phyloP scores from a whole-genome alignment of 768 basidiomycete genomes.

The Mycena rebaudengoi region DNA sequence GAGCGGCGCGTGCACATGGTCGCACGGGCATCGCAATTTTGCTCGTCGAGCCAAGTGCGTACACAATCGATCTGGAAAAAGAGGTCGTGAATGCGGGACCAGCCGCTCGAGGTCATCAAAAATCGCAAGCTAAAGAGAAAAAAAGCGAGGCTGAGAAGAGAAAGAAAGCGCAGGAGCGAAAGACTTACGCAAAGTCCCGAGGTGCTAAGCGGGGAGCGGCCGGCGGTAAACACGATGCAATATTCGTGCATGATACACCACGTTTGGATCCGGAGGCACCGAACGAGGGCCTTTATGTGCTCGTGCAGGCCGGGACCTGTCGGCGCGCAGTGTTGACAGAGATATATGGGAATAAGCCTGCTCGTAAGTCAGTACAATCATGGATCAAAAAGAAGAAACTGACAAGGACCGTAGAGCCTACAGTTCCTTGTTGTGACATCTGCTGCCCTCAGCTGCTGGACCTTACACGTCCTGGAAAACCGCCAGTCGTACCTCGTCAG shows the following conservation, averaged over 20 bases:
- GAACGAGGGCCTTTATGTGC: conserved; percentile 23
- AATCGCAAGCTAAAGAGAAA: background rate
- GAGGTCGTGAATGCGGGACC: background rate
- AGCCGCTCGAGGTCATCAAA: background rate
- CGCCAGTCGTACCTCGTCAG: no score
- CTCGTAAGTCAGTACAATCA: no score
- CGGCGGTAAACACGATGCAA: background rate
- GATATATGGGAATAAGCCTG: conserved; percentile 22
- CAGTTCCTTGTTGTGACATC: background rate
- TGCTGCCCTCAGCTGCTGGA: background rate
- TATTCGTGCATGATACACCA: no score
- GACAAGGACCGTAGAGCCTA: no score
- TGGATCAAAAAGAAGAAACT: no score
- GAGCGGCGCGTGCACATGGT: conserved; percentile 32
- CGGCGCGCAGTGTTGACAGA: conserved; percentile 20
- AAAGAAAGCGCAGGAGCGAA: conserved; percentile 7
- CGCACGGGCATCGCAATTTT: conserved; percentile 30
- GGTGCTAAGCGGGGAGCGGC: background rate
- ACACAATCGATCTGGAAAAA: background rate
- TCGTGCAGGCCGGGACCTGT: conserved; percentile 27
- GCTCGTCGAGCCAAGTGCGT: conserved; percentile 28
- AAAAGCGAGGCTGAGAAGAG: background rate
- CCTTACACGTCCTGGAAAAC: no score
- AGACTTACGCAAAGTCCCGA: conserved; percentile 9
- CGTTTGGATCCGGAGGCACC: no score